phyloP scores from a whole-genome alignment of 2,329 filamentous ascomycete species.

The Fusarium euwallaceae region DNA sequence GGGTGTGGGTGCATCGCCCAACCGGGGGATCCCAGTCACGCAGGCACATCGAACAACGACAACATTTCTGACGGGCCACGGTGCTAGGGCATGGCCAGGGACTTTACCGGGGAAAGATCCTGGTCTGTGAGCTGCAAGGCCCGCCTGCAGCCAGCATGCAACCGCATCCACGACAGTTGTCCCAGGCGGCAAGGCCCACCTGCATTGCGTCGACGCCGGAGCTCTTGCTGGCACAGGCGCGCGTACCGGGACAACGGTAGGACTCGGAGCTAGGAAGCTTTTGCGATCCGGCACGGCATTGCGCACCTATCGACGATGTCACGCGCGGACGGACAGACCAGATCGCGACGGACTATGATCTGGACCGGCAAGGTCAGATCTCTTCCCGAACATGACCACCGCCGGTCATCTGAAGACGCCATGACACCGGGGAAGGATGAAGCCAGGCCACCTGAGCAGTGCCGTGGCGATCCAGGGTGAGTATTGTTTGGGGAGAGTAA shows the following conservation, averaged over 20 bases:
- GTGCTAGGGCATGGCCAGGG: slow-evolving; percentile 41
- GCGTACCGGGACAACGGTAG: slow-evolving; percentile 45
- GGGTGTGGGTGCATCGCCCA: slow-evolving; percentile 38
- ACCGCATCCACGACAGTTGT: slow-evolving; percentile 42
- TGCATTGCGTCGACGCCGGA: slow-evolving; percentile 39
- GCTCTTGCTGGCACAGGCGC: slow-evolving; percentile 43
- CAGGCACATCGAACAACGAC: slow-evolving; percentile 30
- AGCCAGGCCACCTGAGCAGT: slow-evolving; percentile 36
- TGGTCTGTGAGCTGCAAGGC: slow-evolving; percentile 43
- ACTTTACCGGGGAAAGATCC: slow-evolving; percentile 41
- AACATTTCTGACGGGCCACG: slow-evolving; percentile 37
- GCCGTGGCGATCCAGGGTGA: slow-evolving; percentile 34
- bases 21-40: slow-evolving; percentile 11
- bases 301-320: slow-evolving; percentile 40
- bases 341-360: slow-evolving; percentile 36
- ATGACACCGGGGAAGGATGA: slow-evolving; percentile 3
- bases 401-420: slow-evolving; percentile 7
- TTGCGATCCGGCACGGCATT: slow-evolving; percentile 41
- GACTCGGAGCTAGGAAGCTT: slow-evolving; percentile 35
- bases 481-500: slow-evolving; percentile 6
- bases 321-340: slow-evolving; percentile 33
- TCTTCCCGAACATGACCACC: slow-evolving; percentile 4
- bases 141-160: slow-evolving; percentile 44
- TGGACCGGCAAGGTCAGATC: slow-evolving; percentile 21
- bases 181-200: slow-evolving; percentile 37